Base-by-base conservation (phyloP, 2,329 filamentous ascomycete genomes). In the Ascochyta viciae-villosae region DNA sequence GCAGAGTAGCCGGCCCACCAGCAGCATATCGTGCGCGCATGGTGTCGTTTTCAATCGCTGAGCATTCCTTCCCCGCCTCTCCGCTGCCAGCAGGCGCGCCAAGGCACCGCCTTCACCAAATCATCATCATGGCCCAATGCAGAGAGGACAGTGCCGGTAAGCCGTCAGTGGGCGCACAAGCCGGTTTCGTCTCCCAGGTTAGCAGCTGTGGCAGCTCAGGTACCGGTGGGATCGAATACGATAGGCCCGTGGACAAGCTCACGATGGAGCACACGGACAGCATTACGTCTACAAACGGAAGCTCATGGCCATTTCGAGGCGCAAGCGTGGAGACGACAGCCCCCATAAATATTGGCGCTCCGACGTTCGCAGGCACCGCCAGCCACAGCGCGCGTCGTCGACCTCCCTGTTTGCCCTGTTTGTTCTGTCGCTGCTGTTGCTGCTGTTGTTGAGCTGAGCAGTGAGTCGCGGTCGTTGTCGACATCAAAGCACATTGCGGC, bases 41-140 rank as follows among this genome's bases (percentile, higher is more conserved):
- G 7, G 26, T 29, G 40, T n/a, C n/a, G 22, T 19, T 45, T 26
- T 31, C 42, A 16, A 12, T 34, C 31, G 15, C 31, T 35, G 22
- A 38, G 42, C 53, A 56, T 55, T 45, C 63, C 60, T 64, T 57
- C 50, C 60, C 55, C 54, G 24, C 54, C 35, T 48, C 40, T 40
- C 16, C 27, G 43, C 52, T 39, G 46, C 50, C 58, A 61, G 50
- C 50, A 57, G 52, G 41, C 46, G 45, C 53, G 63, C 63, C 63
- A 66, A 61, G 62, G 52, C 54, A 56, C 59, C 54, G 60, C 62
- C 62, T 62, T 41, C 10, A 47, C 47, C 39, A 39, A 41, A 47
- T 13, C 66, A 65, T 64, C 63, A 66, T 62, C 47, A 57, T 51
- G 50, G 35, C 66, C 53, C 44, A 48, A 57, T 56, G 41, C 54